A percentile compares a stretch with the other conserved stretches of the same genome.
Conservation (phyloP, 2,329 filamentous ascomycete genomes). For the Ceratocystis destructans region DNA sequence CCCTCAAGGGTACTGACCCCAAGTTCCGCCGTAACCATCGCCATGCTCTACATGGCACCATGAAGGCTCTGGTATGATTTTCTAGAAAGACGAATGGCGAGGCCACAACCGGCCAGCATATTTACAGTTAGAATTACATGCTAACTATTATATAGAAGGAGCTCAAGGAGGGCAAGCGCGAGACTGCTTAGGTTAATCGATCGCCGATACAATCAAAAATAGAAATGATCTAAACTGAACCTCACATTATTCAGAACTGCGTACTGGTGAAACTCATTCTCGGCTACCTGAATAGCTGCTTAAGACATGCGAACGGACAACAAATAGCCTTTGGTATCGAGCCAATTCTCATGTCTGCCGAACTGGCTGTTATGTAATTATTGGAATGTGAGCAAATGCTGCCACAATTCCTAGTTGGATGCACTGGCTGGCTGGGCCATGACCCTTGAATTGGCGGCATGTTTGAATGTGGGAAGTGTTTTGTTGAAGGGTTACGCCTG, state of each 20-base stretch:
- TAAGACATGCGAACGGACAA: not conserved
- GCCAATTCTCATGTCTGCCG: too few relatives aligned
- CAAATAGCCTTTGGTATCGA: too few relatives aligned
- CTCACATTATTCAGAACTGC: not conserved
- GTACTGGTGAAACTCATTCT: too few relatives aligned
- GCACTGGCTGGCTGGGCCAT: too few relatives aligned
- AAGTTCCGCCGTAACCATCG: slow-evolving; percentile 99
- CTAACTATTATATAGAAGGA: slow-evolving; percentile 61
- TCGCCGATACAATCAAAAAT: slow-evolving; percentile 18
- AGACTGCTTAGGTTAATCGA: slow-evolving; percentile 51
- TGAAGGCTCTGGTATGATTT: slow-evolving; percentile 80
- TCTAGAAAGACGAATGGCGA: not conserved
- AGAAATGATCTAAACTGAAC: slow-evolving; percentile 19
- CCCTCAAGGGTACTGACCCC: slow-evolving; percentile 95
- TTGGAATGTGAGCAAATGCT: too few relatives aligned
- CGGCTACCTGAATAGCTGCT: too few relatives aligned
- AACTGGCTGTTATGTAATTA: too few relatives aligned
- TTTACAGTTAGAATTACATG: not conserved
- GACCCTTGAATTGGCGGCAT: too few relatives aligned
- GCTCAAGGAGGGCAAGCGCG: slow-evolving; percentile 89
- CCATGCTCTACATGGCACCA: slow-evolving; percentile 98
- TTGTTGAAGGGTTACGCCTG: too few relatives aligned
- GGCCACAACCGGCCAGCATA: not conserved
- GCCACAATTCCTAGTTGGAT: too few relatives aligned
- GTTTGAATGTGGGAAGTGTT: too few relatives aligned